Evolutionary conservation across 352 stramenopile species (phyloP).

Genomic region (Phytopythium montanum): DNA sequence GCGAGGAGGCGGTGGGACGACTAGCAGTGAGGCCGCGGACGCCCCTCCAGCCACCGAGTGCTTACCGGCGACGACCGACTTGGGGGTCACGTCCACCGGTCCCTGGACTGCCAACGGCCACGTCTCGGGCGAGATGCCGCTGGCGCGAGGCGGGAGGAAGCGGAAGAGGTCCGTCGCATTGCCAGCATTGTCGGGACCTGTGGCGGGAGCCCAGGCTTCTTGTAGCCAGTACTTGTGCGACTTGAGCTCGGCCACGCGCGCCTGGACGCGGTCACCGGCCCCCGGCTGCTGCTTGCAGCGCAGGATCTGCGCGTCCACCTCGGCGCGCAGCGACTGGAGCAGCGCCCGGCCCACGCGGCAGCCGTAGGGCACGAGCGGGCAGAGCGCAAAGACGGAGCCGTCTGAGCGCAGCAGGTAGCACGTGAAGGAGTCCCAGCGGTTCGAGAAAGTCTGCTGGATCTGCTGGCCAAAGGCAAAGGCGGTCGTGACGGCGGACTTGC

Average conservation of each 20-base stretch:
- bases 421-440: constrained; percentile 71
- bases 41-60: constrained; percentile 35
- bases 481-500: constrained; percentile 28
- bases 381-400: constrained; percentile 65
- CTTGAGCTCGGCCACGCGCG: constrained; percentile 57
- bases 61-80: constrained; percentile 58
- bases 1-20: constrained; percentile 37
- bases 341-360: constrained; percentile 37
- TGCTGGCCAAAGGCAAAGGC: constrained; percentile 55
- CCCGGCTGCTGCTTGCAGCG: constrained; percentile 32
- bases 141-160: constrained; percentile 57
- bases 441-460: constrained; percentile 8
- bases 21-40: constrained; percentile 45
- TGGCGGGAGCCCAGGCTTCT: constrained; percentile 44
- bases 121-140: constrained; percentile 65
- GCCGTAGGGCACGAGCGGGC: constrained; percentile 65
- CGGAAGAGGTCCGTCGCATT: constrained; percentile 23
- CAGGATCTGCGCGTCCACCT: constrained; percentile 58
- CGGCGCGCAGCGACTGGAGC: constrained; percentile 44
- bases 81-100: constrained; percentile 47
- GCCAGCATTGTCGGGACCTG: not conserved
- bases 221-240: constrained; percentile 85
- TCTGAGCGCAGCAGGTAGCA: constrained; percentile 73
- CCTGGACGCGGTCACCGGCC: constrained; percentile 18
- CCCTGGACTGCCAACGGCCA: constrained; percentile 77